These are phyloP conservation scores for Sicyos edulis DNA, from an alignment of 306 rosid species.

Conservation along the genomic window DNA sequence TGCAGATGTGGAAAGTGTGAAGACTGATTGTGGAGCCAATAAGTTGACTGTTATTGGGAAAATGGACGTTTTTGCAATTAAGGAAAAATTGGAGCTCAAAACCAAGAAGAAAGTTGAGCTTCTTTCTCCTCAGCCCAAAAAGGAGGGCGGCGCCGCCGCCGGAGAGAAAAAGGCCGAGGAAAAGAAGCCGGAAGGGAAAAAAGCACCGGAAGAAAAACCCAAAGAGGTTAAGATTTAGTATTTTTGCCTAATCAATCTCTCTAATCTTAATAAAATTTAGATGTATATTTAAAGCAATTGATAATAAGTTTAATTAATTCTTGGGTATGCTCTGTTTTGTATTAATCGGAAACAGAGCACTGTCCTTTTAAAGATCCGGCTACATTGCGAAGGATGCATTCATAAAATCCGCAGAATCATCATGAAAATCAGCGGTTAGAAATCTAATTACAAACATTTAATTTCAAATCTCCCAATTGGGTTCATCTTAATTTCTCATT, in stretches of 20 bases:
- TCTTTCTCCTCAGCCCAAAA: constrained; percentile 51
- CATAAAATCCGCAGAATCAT: constrained; percentile 53
- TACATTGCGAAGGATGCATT: constrained; percentile 86
- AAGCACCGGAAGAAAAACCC: constrained; percentile 44
- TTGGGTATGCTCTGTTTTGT: constrained; percentile 13
- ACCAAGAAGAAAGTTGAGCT: constrained; percentile 68
- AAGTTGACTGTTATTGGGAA: constrained; percentile 61
- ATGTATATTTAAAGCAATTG: background rate
- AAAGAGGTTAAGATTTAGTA: constrained; percentile 30
- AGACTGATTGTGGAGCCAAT: constrained; percentile 42
- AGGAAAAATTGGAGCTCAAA: constrained; percentile 47
- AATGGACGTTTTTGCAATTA: constrained; percentile 43
- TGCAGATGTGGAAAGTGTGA: constrained; percentile 65
- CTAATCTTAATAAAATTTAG: too few relatives aligned
- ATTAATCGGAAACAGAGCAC: constrained; percentile 45
- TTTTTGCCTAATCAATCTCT: background rate
- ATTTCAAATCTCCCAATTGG: background rate
- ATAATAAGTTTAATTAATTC: background rate
- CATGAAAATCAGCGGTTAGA: constrained; percentile 46
- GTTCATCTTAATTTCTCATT: constrained; percentile 5
- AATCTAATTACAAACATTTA: background rate
- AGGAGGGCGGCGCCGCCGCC: constrained; percentile 44
- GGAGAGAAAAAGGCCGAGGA: constrained; percentile 20
- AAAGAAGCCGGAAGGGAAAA: constrained; percentile 46
- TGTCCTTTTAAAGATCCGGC: constrained; percentile 54